These are phyloP conservation scores for Hyaloscypha variabilis DNA, from an alignment of 495 filamentous ascomycete species.

Conservation along the genomic window DNA sequence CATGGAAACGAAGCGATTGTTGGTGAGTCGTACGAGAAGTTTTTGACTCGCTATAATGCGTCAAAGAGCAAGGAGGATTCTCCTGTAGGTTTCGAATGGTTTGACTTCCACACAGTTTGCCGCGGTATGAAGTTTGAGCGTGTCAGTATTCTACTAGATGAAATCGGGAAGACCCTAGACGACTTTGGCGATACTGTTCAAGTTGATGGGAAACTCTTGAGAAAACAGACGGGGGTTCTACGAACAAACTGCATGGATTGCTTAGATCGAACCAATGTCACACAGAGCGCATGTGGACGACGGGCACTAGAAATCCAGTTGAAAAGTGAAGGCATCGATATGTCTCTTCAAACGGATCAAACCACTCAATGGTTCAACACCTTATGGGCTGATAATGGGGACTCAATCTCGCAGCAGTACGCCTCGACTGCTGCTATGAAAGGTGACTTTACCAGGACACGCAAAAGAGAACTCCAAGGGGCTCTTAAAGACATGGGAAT, in stretches of 20 bases:
- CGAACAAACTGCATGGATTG: conserved; percentile 98
- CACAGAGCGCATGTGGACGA: conserved; percentile 83
- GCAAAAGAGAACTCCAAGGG: conserved; percentile 88
- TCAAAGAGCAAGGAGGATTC: conserved; percentile 64
- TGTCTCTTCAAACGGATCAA: conserved; percentile 68
- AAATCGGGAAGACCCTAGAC: conserved; percentile 63
- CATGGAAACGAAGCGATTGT: conserved; percentile 76
- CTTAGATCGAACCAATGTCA: conserved; percentile 90
- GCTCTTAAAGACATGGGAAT: conserved; percentile 92
- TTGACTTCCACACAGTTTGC: conserved; percentile 90
- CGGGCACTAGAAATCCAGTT: conserved; percentile 77
- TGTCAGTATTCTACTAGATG: conserved; percentile 74
- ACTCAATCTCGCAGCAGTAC: conserved; percentile 73
- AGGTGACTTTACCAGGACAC: conserved; percentile 90
- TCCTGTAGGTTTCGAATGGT: conserved; percentile 81
- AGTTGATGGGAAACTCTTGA: conserved; percentile 46
- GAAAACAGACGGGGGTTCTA: conserved; percentile 71
- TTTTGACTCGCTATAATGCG: conserved; percentile 18
- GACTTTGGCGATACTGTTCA: conserved; percentile 65
- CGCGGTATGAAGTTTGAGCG: conserved; percentile 98
- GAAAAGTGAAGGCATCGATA: conserved; percentile 69
- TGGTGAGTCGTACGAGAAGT: conserved; percentile 74
- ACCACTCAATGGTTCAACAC: conserved; percentile 90
- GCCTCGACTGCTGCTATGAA: conserved; percentile 92
- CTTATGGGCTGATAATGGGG: conserved; percentile 93